Percentiles rank a stretch among this genome's conserved stretches.
phyloP scores from a whole-genome alignment of 2,329 filamentous ascomycete species.

The Zarea fungicola region DNA sequence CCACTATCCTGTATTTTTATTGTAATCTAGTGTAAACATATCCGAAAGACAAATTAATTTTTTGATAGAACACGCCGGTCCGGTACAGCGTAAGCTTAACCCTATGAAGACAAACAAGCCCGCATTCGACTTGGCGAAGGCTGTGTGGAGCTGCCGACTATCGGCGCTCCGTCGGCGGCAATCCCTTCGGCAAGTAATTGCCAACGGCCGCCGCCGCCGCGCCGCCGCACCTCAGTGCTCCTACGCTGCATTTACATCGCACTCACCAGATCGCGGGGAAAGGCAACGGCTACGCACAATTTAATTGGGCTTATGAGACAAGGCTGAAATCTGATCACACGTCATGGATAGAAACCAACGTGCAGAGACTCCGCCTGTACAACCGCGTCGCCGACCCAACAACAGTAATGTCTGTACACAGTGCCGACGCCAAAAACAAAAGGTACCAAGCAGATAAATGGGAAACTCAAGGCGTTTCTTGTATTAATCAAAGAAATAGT shows the following conservation, averaged over 20 bases:
- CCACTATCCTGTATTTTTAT: neutral
- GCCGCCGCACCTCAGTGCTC: neutral
- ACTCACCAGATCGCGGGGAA: neutral
- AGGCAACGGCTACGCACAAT: neutral
- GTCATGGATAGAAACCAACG: slow-evolving; percentile 15
- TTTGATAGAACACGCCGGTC: too few relatives aligned
- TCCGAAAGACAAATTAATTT: too few relatives aligned
- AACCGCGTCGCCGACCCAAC: neutral
- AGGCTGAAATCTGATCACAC: slow-evolving; percentile 15
- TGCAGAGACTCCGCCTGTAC: slow-evolving; percentile 11
- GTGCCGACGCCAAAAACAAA: slow-evolving; percentile 13
- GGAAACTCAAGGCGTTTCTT: too few relatives aligned
- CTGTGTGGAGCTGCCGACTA: too few relatives aligned
- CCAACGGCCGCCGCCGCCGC: neutral
- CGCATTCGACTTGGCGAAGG: too few relatives aligned
- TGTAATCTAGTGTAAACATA: neutral
- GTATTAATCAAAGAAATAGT: neutral
- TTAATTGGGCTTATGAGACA: neutral
- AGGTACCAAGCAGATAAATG: neutral
- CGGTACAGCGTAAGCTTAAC: too few relatives aligned
- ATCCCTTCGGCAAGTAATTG: neutral
- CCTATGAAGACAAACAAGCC: too few relatives aligned
- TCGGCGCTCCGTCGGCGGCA: neutral
- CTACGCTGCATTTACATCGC: neutral
- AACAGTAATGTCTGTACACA: slow-evolving; percentile 14